Base-by-base conservation (phyloP, 2,329 filamentous ascomycete species). In the Paraphaeosphaeria minitans region DNA sequence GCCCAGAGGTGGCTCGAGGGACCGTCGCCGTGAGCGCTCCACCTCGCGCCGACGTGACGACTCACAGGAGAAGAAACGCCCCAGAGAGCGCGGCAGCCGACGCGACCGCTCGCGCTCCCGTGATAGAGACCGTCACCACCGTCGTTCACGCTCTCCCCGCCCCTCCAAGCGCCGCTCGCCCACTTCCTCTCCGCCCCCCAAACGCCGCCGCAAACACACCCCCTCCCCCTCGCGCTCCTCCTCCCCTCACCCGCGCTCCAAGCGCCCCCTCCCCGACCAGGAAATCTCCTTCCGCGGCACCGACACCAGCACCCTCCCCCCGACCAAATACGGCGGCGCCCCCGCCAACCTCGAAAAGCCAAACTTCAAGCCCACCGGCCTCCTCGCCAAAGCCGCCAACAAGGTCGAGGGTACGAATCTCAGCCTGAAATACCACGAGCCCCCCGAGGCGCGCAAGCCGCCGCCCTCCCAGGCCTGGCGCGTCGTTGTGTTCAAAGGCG, bases 351-450 rank as follows among this genome's bases (percentile, higher is more conserved):
- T 95, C 72, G 89, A 98, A 75, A 93, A 93, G 76, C 91, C 93
- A 42, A 99, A 97, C 77, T 96, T 90, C 77, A 86, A 85, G 21
- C 86, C 83, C 35, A 93, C 93, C 0, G 95, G 95, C 29, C 82
- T 90, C 8, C 83, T 99, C 19, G 95, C 95, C 2, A 92, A 93
- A 46, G 93, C 92, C 64, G 93, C 93, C 53, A 98, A 99, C 75
- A 87, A 87, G 8, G 87, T 96, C 62, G 86, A 86, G 10, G 92
- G 91, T 57, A 89, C 88, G 3, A 84, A 85, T 22, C 88, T 97
- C 55, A 87, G 92, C 3, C 85, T 99, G 48, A 98, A 98, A 81
- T 99, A 99, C 77, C 91, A 97, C 79, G 95, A 99, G 78, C 95
- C 95, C 1, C 81, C 92, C 12, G 95, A 99, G 80, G 92, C 94